Percentiles rank a stretch among this genome's conserved stretches.
phyloP scores from a whole-genome alignment of 2,329 filamentous ascomycete species.

The Trichoderma sp. region DNA sequence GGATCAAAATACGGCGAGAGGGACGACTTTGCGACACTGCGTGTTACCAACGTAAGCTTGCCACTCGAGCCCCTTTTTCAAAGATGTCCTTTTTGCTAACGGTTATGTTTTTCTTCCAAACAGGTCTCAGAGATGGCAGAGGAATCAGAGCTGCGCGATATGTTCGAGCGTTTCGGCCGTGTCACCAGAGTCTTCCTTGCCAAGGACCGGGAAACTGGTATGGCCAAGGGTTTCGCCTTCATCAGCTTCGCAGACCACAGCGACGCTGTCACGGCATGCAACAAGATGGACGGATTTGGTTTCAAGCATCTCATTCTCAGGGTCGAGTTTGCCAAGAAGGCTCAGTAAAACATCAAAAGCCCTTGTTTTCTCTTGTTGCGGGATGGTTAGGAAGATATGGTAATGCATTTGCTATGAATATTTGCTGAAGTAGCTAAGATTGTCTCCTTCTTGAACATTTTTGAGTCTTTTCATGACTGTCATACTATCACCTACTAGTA shows the following conservation, averaged over 20 bases:
- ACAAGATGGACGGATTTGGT: slow-evolving; percentile 96
- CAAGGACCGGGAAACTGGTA: slow-evolving; percentile 93
- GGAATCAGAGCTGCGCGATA: slow-evolving; percentile 90
- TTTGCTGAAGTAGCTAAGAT: slow-evolving; percentile 19
- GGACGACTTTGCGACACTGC: slow-evolving; percentile 92
- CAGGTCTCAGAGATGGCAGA: slow-evolving; percentile 97
- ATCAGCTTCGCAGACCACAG: slow-evolving; percentile 91
- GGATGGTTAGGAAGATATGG: slow-evolving; percentile 33
- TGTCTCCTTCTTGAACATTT: neutral
- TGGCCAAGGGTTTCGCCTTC: slow-evolving; percentile 98
- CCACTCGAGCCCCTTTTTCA: neutral
- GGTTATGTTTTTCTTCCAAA: slow-evolving; percentile 14
- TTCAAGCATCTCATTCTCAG: slow-evolving; percentile 85
- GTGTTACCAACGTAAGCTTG: slow-evolving; percentile 84
- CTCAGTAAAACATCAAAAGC: slow-evolving; percentile 37
- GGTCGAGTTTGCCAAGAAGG: slow-evolving; percentile 86
- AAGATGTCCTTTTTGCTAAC: neutral
- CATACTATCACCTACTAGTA: no score
- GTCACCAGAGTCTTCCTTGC: slow-evolving; percentile 97
- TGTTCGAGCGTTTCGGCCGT: slow-evolving; percentile 96
- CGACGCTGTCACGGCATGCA: slow-evolving; percentile 89
- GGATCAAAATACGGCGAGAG: slow-evolving; percentile 84
- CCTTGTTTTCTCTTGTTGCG: slow-evolving; percentile 34
- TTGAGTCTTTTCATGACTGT: neutral
- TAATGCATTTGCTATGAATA: slow-evolving; percentile 23